Evolutionary conservation across 208 protist genomes (phyloP).

Genomic region (Crithidia brevicula): DNA sequence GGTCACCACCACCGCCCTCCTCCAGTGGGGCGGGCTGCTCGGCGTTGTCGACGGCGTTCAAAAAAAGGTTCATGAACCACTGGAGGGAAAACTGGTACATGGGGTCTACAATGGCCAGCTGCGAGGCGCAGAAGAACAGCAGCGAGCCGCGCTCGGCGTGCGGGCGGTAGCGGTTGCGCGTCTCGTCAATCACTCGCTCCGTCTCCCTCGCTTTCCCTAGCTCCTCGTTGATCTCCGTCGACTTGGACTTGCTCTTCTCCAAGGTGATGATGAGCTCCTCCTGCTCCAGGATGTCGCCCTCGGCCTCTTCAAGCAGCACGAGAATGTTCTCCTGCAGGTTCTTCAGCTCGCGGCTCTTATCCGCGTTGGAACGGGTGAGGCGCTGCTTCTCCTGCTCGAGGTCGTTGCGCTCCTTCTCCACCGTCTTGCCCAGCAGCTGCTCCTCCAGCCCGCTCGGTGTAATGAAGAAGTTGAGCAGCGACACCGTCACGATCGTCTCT

Average conservation of each 20-base stretch:
- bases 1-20: conserved; percentile 24
- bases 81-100: conserved; percentile 98
- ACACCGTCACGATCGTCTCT: conserved; percentile 97
- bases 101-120: conserved; percentile 94
- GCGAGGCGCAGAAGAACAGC: conserved; percentile 97
- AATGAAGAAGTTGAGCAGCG: conserved; percentile 98
- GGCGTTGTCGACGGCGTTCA: conserved; percentile 83
- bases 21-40: conserved; percentile 31
- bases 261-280: conserved; percentile 97
- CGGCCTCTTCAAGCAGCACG: conserved; percentile 92
- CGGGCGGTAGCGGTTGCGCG: conserved; percentile 95
- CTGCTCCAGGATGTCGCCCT: conserved; percentile 97
- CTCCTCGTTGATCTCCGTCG: conserved; percentile 94
- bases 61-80: conserved; percentile 98
- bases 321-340: conserved; percentile 97
- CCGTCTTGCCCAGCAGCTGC: conserved; percentile 96
- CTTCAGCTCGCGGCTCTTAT: conserved; percentile 96
- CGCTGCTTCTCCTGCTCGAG: conserved; percentile 97
- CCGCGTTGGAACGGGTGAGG: conserved; percentile 93
- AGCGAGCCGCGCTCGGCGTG: conserved; percentile 95
- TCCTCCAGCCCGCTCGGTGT: conserved; percentile 96
- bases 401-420: conserved; percentile 97
- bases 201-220: conserved; percentile 94
- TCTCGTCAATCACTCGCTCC: conserved; percentile 96
- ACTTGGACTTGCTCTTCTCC: conserved; percentile 96